Base-by-base conservation (phyloP, 2,329 filamentous ascomycete species). In the Arthrobotrys megalospora region DNA sequence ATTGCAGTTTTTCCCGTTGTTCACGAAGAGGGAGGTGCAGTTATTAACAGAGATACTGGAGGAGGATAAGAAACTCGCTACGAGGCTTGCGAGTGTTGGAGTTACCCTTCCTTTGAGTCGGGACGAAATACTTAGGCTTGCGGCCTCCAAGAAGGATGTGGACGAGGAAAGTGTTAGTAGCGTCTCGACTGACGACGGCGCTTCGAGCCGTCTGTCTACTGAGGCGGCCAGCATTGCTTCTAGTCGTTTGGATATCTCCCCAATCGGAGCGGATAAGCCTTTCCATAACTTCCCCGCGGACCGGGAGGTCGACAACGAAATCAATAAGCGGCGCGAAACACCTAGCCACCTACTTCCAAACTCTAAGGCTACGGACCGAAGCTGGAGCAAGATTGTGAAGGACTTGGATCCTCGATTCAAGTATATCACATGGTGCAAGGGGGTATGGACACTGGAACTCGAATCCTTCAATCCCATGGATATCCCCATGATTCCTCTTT, bases 381-480 rank as follows among this genome's bases (percentile, higher is more conserved):
- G 43, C 52, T 77, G 73, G 73, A 41, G 10, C n/a, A 77, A 55
- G 41, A 38, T 77, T 28, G 73, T 77, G 12, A 66, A 63, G 12
- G 32, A 62, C 12, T 43, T 77, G 14, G 66, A 67, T 24, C 62
- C 66, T 48, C 50, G 45, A 10, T 77, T 77, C 16, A 66, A 41
- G 58, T 77, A 77, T 32, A 62, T 77, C 34, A 77, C 60, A 19
- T 77, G 60, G 24, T 77, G 73, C 67, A 77, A 71, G 60, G 73
- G 73, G 2, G 66, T 77, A n/a, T 77, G 73, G 73, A 77, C 66
- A 8, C 34, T 77, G 32, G 73, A 77, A 43, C 66, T 77, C 4
- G 73, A 77, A 41, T 67, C 50, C 19, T 77, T 77, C 52, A 71
- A 62, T 62, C 50, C 73, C 6, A 77, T 77, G 73, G 73, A 77